Base-by-base conservation (phyloP, 768 basidiomycete species). In the Tylopilus balloui region DNA sequence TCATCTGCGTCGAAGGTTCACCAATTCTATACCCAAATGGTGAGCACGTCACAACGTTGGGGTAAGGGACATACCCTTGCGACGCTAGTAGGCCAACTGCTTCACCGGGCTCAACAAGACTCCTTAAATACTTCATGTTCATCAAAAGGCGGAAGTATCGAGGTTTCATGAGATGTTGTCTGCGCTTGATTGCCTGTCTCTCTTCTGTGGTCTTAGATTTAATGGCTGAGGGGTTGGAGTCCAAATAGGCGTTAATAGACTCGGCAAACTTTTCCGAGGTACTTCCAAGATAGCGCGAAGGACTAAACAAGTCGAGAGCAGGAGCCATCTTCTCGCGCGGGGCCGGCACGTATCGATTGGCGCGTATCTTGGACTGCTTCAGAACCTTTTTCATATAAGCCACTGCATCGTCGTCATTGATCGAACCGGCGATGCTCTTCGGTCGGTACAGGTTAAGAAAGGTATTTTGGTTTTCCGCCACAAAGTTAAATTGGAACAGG, bases 1-100 rank as follows among this genome's bases (percentile, higher is more conserved):
- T 99, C 96, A 99, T 99, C 67, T 99, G 96, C 0, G 96, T 99
- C 14, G 96, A 99, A 5, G 96, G 96, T 68, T 99, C 96, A 44
- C 96, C 96, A 36, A 99, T 82, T 71, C 96, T 98, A 51, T 8
- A 45, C 41, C 28, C 9, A 7, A 45, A 44, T 40, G 47, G 38
- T 46, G 48, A 50, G 31, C 14, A 28, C 28, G 10, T 41, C n/a
- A 24, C 15, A 45, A 46, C 10, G 38, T 37, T 4, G 5, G 19
- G 23, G 21, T 6, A 19, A 25, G 37, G 27, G 23, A 73, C 80
- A 55, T 68, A 94, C 95, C 94, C 92, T 75, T 99, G 96, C 15
- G 95, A 95, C 11, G 96, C 96, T 40, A 99, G 74, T 39, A 98
- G 68, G 34, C 96, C 96, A 27, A 99, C 95, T n/a, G 96, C 93